Evolutionary conservation across 805 yeast genomes (phyloP).

Genomic region (Trichomonascus vanleenenianus): DNA sequence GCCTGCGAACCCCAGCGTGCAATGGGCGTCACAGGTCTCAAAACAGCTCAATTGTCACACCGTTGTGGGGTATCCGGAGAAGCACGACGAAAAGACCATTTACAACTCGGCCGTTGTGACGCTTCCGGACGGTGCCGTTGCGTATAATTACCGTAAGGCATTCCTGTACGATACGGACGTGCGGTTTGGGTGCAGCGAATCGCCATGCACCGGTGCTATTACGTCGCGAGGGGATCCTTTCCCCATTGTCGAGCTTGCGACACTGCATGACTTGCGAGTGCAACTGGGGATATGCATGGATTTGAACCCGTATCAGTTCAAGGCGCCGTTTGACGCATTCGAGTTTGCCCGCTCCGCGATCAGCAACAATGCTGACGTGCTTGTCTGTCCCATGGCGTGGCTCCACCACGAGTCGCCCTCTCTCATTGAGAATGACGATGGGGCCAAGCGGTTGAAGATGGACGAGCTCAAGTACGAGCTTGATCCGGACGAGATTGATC

Average conservation of each 20-base stretch:
- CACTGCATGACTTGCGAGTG: constrained; percentile 23
- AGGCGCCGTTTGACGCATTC: constrained; percentile 65
- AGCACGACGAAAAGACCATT: constrained; percentile 23
- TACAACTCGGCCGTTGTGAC: constrained; percentile 71
- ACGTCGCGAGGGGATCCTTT: neutral
- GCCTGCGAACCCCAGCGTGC: constrained; percentile 39
- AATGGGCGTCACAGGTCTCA: constrained; percentile 53
- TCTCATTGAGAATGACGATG: constrained; percentile 2
- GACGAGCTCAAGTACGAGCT: constrained; percentile 7
- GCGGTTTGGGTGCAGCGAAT: constrained; percentile 70
- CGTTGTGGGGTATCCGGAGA: constrained; percentile 78
- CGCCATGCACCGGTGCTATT: constrained; percentile 36
- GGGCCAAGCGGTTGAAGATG: constrained; percentile 16
- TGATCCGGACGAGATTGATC: constrained; percentile 35
- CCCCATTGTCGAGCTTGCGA: constrained; percentile 1
- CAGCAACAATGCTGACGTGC: constrained; percentile 41
- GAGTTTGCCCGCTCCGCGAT: constrained; percentile 59
- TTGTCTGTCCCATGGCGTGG: constrained; percentile 87
- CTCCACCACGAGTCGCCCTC: constrained; percentile 28
- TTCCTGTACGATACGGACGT: constrained; percentile 75
- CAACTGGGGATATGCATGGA: constrained; percentile 93
- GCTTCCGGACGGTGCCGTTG: constrained; percentile 46
- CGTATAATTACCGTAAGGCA: constrained; percentile 67
- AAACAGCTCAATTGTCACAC: constrained; percentile 50
- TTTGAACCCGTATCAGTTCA: constrained; percentile 75